Base-by-base conservation (phyloP, 345 rosid genomes). In the Fremontodendron californicum region DNA sequence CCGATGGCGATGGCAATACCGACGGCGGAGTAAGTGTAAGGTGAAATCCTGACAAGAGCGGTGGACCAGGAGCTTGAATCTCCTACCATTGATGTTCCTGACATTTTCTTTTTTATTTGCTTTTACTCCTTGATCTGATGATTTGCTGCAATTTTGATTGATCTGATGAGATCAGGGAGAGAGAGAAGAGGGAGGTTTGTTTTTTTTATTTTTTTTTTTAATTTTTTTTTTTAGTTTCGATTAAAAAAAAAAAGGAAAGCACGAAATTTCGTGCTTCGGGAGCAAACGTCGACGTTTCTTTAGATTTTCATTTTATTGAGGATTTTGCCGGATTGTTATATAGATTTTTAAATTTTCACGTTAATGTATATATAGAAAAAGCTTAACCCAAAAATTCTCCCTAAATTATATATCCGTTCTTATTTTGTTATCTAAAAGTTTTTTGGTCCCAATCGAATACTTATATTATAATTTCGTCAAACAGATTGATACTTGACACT, bases 1-100 rank as follows among this genome's bases (percentile, higher is more conserved):
- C 99, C 99, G 82, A 95, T 95, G 58, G 99, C 75, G 73, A 95
- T 68, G 79, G 96, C 98, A 85, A 95, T 95, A 42, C 99, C 99
- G 83, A 95, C 19, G 71, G 99, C 99, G 15, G 98, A 86, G 88
- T 86, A 95, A 64, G 97, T 95, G 73, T 95, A 95, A 4, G 99
- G 99, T 7, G 99, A 95, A 79, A 95, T 89, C 68, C 67, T 84
- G 31, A 93, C 90, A 75, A 95, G 78, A 31, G 99, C 97, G 42
- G 81, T 85, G 0, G 88, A 75, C 99, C 99, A 93, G 18, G 97
- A 88, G 88, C 94, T 19, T n/a, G n/a, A n/a, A n/a, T n/a, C n/a
- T n/a, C n/a, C n/a, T n/a, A n/a, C n/a, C n/a, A n/a, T n/a, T n/a
- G 66, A n/a, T 72, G 85, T 62, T 11, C 86, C 86, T 21, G 92